Percentiles rank a stretch among this genome's conserved stretches.
These are phyloP conservation scores for Epichloe sp. DNA, from an alignment of 2,329 filamentous ascomycete genomes.

Conservation along the genomic window DNA sequence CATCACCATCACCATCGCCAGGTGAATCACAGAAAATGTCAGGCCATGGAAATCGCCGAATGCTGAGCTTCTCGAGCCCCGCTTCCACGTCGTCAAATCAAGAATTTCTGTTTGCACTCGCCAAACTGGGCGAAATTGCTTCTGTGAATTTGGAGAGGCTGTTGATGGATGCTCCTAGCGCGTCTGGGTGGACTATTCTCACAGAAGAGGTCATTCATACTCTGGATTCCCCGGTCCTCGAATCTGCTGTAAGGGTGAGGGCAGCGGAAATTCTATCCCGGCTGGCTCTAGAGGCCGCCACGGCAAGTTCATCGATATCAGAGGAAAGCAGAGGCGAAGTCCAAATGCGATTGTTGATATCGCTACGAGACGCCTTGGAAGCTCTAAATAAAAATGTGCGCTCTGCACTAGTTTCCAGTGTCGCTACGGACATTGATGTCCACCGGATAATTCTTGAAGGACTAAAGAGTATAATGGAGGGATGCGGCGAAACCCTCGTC, in stretches of 20 bases:
- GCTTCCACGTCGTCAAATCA: slow-evolving; percentile 38
- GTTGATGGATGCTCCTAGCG: slow-evolving; percentile 48
- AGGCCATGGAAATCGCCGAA: slow-evolving; percentile 27
- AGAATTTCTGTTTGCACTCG: slow-evolving; percentile 53
- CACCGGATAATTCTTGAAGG: slow-evolving; percentile 70
- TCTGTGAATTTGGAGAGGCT: slow-evolving; percentile 65
- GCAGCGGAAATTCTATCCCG: slow-evolving; percentile 53
- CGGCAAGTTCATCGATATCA: slow-evolving; percentile 38
- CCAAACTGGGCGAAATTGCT: slow-evolving; percentile 61
- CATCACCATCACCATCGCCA: slow-evolving; percentile 9
- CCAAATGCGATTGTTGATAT: slow-evolving; percentile 58
- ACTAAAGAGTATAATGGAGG: slow-evolving; percentile 70
- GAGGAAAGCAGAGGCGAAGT: slow-evolving; percentile 42
- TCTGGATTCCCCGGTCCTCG: slow-evolving; percentile 32
- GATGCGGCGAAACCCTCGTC: slow-evolving; percentile 71
- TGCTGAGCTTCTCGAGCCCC: slow-evolving; percentile 34
- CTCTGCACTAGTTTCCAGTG: slow-evolving; percentile 41
- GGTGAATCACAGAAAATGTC: slow-evolving; percentile 22
- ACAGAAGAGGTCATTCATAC: slow-evolving; percentile 39
- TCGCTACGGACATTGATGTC: slow-evolving; percentile 60
- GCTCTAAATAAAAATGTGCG: slow-evolving; percentile 40
- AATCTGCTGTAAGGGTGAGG: slow-evolving; percentile 39
- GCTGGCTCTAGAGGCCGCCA: slow-evolving; percentile 44
- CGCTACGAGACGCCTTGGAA: slow-evolving; percentile 46
- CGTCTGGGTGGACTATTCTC: slow-evolving; percentile 66